These are phyloP conservation scores for Saccharomyces hybrid DNA, from an alignment of 1,139 yeast genomes.

Conservation along the genomic window DNA sequence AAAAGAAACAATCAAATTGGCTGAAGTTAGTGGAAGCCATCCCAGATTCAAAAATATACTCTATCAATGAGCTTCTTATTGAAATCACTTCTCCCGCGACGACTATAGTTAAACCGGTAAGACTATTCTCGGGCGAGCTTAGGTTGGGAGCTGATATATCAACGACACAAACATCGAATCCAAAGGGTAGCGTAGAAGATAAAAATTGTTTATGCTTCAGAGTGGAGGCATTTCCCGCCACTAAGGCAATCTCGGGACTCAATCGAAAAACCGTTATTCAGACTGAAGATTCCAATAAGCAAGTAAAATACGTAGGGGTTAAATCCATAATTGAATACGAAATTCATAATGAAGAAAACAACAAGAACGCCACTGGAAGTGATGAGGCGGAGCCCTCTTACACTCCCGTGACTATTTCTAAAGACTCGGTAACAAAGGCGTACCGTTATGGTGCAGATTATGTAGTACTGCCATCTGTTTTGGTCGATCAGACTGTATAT, in stretches of 20 bases:
- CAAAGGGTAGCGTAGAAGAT: conserved; percentile 18
- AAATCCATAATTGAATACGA: conserved; percentile 28
- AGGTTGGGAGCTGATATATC: conserved; percentile 33
- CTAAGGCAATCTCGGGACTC: conserved; percentile 40
- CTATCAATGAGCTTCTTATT: conserved; percentile 17
- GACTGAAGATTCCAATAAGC: conserved; percentile 12
- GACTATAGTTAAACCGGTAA: conserved; percentile 32
- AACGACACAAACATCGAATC: conserved; percentile 1
- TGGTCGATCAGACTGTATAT: conserved; percentile 38
- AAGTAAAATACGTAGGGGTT: conserved; percentile 23
- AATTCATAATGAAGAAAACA: conserved; percentile 26
- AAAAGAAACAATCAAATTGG: conserved; percentile 17
- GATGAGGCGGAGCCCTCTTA: conserved; percentile 23
- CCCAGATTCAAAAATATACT: conserved; percentile 19
- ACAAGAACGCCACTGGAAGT: conserved; percentile 11
- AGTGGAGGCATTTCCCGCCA: conserved; percentile 63
- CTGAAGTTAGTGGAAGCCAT: conserved; percentile 16
- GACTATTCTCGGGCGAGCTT: conserved; percentile 35
- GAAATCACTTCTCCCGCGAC: conserved; percentile 18
- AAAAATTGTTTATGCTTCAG: conserved; percentile 33
- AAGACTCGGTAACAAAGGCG: conserved; percentile 39
- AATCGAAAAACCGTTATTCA: conserved; percentile 33
- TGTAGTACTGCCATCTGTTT: conserved; percentile 42
- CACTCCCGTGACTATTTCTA: conserved; percentile 27
- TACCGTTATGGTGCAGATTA: conserved; percentile 63